Evolutionary conservation across 768 basidiomycete genomes (phyloP).

Genomic region (Chiua virens): DNA sequence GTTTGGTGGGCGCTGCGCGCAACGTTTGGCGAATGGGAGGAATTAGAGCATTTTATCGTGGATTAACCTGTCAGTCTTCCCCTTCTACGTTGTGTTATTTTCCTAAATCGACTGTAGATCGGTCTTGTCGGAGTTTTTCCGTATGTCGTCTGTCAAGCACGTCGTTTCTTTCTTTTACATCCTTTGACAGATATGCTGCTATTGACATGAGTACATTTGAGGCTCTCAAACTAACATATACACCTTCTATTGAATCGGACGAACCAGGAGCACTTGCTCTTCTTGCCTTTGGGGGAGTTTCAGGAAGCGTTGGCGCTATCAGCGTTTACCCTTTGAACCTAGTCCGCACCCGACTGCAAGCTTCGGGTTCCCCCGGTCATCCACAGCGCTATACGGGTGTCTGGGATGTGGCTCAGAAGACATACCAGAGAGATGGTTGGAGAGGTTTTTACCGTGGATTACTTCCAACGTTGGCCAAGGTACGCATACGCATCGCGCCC

Average conservation of each 20-base stretch:
- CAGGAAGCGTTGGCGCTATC: constrained; percentile 90
- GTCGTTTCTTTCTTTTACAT: constrained; percentile 2
- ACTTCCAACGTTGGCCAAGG: constrained; percentile 91
- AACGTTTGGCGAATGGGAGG: constrained; percentile 81
- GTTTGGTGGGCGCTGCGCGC: constrained; percentile 60
- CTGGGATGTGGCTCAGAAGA: constrained; percentile 77
- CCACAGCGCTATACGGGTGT: constrained; percentile 90
- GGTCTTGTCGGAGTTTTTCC: constrained; percentile 97
- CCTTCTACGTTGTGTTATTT: constrained; percentile 5
- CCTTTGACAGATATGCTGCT: constrained; percentile 67
- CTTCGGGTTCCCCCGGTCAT: constrained; percentile 93
- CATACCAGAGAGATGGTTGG: constrained; percentile 86
- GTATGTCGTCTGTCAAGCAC: constrained; percentile 40
- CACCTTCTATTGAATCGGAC: constrained; percentile 80
- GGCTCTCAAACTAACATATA: constrained; percentile 88
- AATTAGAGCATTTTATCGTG: constrained; percentile 84
- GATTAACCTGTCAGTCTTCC: constrained; percentile 73
- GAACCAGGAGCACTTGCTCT: constrained; percentile 88
- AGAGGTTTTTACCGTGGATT: constrained; percentile 92
- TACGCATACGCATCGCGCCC: constrained; percentile 35
- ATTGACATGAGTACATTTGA: constrained; percentile 99
- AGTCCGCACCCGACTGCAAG: constrained; percentile 92
- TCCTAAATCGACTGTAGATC: constrained; percentile 51
- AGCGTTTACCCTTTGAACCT: constrained; percentile 92
- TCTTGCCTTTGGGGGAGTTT: constrained; percentile 89